Evolutionary conservation across 306 rosid genomes (phyloP), one percentile per base, ranked within the genome.

Genomic region (Fragaria nilgerrensis): DNA sequence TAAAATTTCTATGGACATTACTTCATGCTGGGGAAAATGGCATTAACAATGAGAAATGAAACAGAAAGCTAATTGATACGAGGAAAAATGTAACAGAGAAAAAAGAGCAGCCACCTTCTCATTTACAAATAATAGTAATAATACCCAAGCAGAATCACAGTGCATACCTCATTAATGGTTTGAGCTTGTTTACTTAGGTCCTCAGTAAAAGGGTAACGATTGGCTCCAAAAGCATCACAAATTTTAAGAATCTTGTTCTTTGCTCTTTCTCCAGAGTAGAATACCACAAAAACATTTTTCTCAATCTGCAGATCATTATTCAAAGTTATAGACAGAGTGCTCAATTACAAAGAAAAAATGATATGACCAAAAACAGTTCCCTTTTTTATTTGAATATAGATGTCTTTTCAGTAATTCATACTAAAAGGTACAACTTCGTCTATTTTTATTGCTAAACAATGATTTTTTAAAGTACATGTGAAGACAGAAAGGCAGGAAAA

Each of bases 151-250:
- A 78, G 50, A 76, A 55, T 5, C 7, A 77, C n/a, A 72, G 71
- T 16, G 64, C 73, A 58, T 74, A 88, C 91, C 89, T 85, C 87
- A 2, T 75, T 55, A 61, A 88, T 81, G 72, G 80, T 36, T 62
- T 83, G 87, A 36, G 72, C 79, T 85, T 85, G 91, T 79, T 72
- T 85, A 37, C 80, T 39, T 48, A 85, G 73, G 36, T 84, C 97
- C 87, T 95, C 98, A 15, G 87, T 68, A 80, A 92, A 95, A 58
- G 98, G 89, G 83, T 95, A 95, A 50, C 98, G 98, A 87, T 92
- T 92, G 48, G 98, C 98, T 68, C 96, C 93, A 85, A 95, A 95
- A 47, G 98, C 98, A 15, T 95, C 97, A 75, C 98, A 95, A 82
- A 95, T 92, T 86, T 95, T 95, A 76, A 95, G 96, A 86, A 95